phyloP scores from a whole-genome alignment of 305 asterid genomes.

The Solanum aculeatissimum region DNA sequence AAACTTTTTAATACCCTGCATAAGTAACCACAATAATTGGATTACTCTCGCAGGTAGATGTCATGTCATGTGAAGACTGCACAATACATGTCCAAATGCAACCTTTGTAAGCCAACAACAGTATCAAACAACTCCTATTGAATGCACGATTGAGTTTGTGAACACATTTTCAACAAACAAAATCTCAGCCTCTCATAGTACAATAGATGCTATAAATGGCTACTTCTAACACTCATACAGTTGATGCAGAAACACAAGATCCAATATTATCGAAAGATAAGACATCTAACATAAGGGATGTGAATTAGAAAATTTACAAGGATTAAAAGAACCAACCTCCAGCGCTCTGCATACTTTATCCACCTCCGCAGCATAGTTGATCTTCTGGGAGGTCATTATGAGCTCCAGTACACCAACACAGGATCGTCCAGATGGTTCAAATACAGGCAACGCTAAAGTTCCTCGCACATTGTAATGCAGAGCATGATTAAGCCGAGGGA shows the following conservation, averaged over 20 bases:
- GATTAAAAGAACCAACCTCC: conserved; percentile 47
- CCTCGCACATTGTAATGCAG: conserved; percentile 69
- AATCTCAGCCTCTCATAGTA: neutral
- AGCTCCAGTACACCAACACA: conserved; percentile 88
- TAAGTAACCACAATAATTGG: neutral
- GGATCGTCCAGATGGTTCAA: conserved; percentile 75
- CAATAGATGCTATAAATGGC: neutral
- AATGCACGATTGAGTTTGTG: neutral
- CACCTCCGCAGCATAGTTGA: conserved; percentile 87
- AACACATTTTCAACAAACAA: neutral
- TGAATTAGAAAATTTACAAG: neutral
- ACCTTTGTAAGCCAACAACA: neutral
- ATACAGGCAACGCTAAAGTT: conserved; percentile 85
- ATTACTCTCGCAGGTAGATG: neutral
- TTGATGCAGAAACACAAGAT: neutral
- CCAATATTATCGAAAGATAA: neutral
- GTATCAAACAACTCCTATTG: neutral
- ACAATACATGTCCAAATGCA: neutral
- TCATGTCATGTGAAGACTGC: neutral
- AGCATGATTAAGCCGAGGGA: conserved; percentile 69
- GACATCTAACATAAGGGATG: neutral
- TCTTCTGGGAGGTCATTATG: conserved; percentile 78
- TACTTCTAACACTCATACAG: neutral
- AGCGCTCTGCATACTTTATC: conserved; percentile 96
- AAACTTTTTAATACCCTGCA: neutral